Percentiles rank a stretch among this genome's conserved stretches.
Conservation (phyloP, 495 filamentous ascomycete genomes). For the Aspergillus nanangensis region DNA sequence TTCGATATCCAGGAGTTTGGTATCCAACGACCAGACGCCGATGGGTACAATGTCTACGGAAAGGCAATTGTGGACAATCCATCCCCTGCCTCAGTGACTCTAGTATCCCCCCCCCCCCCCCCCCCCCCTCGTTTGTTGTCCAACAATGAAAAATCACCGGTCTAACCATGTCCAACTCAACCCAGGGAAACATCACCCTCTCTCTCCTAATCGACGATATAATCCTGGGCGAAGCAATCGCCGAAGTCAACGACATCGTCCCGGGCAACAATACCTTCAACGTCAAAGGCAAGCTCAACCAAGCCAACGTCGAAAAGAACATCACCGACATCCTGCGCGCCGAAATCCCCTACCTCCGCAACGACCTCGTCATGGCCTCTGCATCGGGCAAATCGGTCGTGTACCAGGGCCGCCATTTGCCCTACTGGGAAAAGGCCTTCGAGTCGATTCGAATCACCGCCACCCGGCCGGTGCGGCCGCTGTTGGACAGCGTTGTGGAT, state of each 20-base stretch:
- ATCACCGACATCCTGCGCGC: not conserved
- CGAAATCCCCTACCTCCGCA: conserved; percentile 1
- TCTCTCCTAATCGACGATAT: not conserved
- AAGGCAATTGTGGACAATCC: conserved; percentile 3
- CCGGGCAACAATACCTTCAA: conserved; percentile 2
- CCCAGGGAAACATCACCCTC: not conserved
- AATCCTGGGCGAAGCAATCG: not conserved
- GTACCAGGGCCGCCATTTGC: conserved; percentile 1
- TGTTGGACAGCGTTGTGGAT: not conserved
- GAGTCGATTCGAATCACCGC: not conserved
- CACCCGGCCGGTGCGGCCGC: not conserved
- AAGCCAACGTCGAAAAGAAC: not conserved
- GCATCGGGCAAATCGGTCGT: conserved; percentile 1
- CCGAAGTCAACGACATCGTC: not conserved
- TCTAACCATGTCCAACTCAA: not conserved
- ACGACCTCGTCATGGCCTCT: conserved; percentile 1
- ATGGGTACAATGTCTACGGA: conserved; percentile 2
- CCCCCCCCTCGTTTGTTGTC: conserved; percentile 3
- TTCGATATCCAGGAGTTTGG: conserved; percentile 1
- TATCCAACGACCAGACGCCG: not conserved
- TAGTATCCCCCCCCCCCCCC: conserved; percentile 3
- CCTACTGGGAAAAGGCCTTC: conserved; percentile 6
- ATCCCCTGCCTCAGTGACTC: conserved; percentile 1
- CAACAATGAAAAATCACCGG: not conserved
- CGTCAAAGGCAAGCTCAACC: conserved; percentile 1